Base-by-base conservation (phyloP, 2,329 filamentous ascomycete species). In the Epichloe festucae region DNA sequence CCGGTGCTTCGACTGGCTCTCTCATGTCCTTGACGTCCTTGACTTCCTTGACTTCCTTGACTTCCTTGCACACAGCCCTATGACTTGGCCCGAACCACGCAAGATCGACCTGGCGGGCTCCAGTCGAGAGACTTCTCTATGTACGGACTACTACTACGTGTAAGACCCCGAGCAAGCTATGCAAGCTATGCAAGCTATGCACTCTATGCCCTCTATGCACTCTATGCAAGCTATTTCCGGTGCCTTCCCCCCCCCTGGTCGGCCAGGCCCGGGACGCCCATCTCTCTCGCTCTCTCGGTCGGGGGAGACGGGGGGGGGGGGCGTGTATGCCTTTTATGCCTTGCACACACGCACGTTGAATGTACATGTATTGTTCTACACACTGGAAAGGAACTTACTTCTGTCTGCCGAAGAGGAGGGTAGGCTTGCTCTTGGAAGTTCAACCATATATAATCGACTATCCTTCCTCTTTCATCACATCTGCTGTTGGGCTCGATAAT, bases 201-300 rank as follows among this genome's bases (percentile, higher is more conserved):
- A 27, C 17, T 17, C 17, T 17, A 17, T 17, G 17, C 17, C 17
- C 17, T 17, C 17, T 17, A 0, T 1, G 6, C 23, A 27, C 7
- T 7, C 7, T 27, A 7, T 7, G 49, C 52, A 48, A 53, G 52
- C 52, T 53, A 51, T 53, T 53, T 53, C 42, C 41, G 52, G 46
- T 47, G 19, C 44, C 23, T 27, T 5, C 21, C 45, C 45, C 17
- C 40, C 40, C 17, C 21, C 42, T 19, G 27, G 23, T 11, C 48
- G 31, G n/a, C 19, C 23, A 27, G 23, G 39, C 27, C 36, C 15
- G 21, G 21, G 19, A 12, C 46, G 17, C 21, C 34, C 27, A 15
- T n/a, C 43, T 31, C n/a, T 11, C 43, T 2, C 23, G 23, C 27
- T 19, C 41, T 15, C 15, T 46, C 14, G 17, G 17, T 17, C 17